These are phyloP conservation scores for Fusarium hostae DNA, from an alignment of 2,329 filamentous ascomycete species.

Conservation along the genomic window DNA sequence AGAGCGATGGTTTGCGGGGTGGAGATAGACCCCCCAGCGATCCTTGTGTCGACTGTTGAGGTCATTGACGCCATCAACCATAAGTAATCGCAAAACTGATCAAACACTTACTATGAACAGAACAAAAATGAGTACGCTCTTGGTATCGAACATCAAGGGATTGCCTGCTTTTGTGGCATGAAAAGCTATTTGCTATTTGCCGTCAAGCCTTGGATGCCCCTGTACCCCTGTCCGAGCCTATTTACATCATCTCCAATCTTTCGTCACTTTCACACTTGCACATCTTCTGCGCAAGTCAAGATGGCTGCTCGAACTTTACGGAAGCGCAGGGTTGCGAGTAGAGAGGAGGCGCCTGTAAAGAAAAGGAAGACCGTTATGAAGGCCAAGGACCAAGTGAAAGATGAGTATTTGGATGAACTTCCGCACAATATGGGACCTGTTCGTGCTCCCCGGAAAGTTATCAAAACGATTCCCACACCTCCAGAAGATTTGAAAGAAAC, in stretches of 20 bases:
- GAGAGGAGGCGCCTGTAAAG: constrained; percentile 2
- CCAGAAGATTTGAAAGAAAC: not conserved
- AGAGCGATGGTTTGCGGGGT: not conserved
- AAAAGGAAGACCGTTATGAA: constrained; percentile 9
- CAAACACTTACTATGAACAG: not conserved
- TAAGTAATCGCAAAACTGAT: not conserved
- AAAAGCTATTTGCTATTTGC: not conserved
- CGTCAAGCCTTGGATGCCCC: not conserved
- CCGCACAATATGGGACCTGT: constrained; percentile 36
- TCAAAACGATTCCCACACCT: not conserved
- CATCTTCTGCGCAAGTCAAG: not conserved
- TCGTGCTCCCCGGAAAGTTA: constrained; percentile 3
- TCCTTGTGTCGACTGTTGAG: constrained; percentile 34
- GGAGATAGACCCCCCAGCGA: constrained; percentile 20
- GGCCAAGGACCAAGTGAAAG: not conserved
- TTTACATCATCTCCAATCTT: not conserved
- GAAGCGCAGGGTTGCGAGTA: constrained; percentile 12
- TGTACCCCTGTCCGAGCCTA: not conserved
- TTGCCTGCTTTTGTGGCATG: constrained; percentile 1
- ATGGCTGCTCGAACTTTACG: constrained; percentile 31
- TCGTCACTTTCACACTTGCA: not conserved
- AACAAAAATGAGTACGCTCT: not conserved
- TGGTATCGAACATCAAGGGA: not conserved
- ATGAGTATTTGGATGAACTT: constrained; percentile 20
- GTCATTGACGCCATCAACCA: constrained; percentile 31